Percentiles rank a stretch among this genome's conserved stretches.
Evolutionary conservation across 208 protist genomes (phyloP).

Genomic region (Leishmania tarentolae): DNA sequence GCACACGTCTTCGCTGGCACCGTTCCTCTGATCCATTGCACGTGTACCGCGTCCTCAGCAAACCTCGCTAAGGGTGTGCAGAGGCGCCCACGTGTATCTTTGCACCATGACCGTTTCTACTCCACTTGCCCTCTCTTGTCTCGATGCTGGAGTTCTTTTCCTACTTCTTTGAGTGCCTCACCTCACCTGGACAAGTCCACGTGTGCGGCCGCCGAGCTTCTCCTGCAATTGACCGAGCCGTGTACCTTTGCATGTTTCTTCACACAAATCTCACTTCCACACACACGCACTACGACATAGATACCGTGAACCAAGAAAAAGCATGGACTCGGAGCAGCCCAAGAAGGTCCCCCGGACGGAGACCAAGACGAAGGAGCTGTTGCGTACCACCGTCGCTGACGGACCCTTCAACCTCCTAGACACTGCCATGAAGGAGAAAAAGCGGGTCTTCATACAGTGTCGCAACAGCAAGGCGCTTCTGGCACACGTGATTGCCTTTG

Average conservation of each 20-base stretch:
- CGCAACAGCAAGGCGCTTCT: constrained; percentile 99
- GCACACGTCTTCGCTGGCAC: neutral
- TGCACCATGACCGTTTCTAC: neutral
- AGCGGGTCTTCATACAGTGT: constrained; percentile 98
- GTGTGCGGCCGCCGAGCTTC: neutral
- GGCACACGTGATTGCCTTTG: constrained; percentile 98
- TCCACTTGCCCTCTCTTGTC: neutral
- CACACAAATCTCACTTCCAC: neutral
- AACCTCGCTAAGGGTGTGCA: neutral
- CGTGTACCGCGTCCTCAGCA: neutral
- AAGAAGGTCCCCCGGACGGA: constrained; percentile 32
- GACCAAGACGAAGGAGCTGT: constrained; percentile 57
- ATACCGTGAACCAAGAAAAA: neutral
- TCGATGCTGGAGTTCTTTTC: neutral
- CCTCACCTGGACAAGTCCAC: neutral
- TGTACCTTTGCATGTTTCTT: neutral
- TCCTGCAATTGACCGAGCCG: neutral
- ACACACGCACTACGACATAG: neutral
- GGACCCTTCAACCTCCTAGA: constrained; percentile 86
- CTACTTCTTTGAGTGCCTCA: neutral
- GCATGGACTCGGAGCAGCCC: constrained; percentile 33
- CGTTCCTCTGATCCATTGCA: neutral
- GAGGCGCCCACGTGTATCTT: neutral
- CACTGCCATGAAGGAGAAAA: constrained; percentile 74
- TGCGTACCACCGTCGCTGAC: constrained; percentile 59